Conservation (phyloP, 371 early-diverging fungal genomes). For the Encephalitozoon cuniculi region DNA sequence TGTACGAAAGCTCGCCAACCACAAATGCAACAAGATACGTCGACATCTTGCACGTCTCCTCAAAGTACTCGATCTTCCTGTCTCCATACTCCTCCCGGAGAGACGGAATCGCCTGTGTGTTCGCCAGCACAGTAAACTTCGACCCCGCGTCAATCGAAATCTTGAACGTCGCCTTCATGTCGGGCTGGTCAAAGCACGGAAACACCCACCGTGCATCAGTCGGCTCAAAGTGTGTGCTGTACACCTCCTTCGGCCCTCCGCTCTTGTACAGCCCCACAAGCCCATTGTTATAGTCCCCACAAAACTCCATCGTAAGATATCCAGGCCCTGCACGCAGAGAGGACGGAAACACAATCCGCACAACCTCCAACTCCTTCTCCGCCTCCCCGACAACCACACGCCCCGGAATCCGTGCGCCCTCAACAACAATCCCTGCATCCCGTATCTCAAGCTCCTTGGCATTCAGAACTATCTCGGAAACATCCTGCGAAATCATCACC, state of each 20-base stretch:
- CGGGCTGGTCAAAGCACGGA: conserved; percentile 82
- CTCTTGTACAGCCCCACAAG: conserved; percentile 58
- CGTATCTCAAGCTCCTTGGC: neutral
- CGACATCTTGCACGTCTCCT: conserved; percentile 74
- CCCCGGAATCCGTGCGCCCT: neutral
- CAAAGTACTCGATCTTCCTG: conserved; percentile 61
- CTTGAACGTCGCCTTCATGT: conserved; percentile 76
- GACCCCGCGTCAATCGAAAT: conserved; percentile 67
- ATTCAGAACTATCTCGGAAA: conserved; percentile 1
- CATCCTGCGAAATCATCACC: neutral
- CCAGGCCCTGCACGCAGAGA: neutral
- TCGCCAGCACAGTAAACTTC: conserved; percentile 68
- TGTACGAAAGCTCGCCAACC: conserved; percentile 75
- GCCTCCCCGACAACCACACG: neutral
- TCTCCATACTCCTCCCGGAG: conserved; percentile 64
- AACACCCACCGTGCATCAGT: conserved; percentile 74
- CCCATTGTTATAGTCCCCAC: conserved; percentile 16
- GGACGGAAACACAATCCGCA: neutral
- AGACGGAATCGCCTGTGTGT: conserved; percentile 65
- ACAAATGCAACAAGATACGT: conserved; percentile 80
- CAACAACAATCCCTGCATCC: neutral
- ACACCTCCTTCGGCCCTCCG: conserved; percentile 4
- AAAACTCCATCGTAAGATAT: conserved; percentile 26
- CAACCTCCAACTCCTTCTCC: neutral
- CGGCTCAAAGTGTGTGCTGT: conserved; percentile 77